Conservation (phyloP, 2,329 filamentous ascomycete genomes). For the Allantophomopsis cytisporea region DNA sequence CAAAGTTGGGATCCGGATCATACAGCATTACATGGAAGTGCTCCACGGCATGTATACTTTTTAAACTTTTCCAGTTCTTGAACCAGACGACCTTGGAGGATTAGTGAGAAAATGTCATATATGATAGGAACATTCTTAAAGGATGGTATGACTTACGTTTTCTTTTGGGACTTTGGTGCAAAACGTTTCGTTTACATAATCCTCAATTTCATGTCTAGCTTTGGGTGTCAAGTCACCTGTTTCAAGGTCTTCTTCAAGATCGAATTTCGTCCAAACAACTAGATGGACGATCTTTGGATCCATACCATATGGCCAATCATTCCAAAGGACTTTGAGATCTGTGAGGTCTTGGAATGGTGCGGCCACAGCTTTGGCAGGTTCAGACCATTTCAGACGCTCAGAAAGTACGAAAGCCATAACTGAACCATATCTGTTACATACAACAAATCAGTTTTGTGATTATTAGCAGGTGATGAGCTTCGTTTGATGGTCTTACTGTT, state of each 20-base stretch:
- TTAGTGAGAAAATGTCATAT: constrained; percentile 3
- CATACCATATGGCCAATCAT: constrained; percentile 92
- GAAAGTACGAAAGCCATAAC: constrained; percentile 65
- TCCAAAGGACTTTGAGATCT: constrained; percentile 65
- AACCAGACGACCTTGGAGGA: constrained; percentile 55
- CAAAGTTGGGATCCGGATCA: constrained; percentile 55
- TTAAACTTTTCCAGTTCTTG: constrained; percentile 77
- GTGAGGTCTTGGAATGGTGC: constrained; percentile 10
- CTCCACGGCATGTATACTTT: constrained; percentile 77
- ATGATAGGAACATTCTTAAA: too few relatives aligned
- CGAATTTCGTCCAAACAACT: constrained; percentile 88
- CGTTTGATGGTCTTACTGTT: too few relatives aligned
- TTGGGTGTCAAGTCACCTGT: constrained; percentile 48
- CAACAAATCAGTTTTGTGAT: constrained; percentile 20
- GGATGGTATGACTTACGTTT: constrained; percentile 28
- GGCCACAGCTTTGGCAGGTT: constrained; percentile 27
- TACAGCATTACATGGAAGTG: constrained; percentile 93
- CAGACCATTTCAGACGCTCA: constrained; percentile 56
- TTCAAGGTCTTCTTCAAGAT: constrained; percentile 50
- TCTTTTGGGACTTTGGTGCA: constrained; percentile 33
- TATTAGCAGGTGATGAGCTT: too few relatives aligned
- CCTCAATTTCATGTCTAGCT: constrained; percentile 51
- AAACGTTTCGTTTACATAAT: constrained; percentile 58
- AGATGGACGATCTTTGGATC: constrained; percentile 68
- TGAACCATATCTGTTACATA: constrained; percentile 56